A percentile compares a stretch with the other conserved stretches of the same genome.
Evolutionary conservation across 768 basidiomycete species (phyloP).

Genomic region (Gelatoporia subvermispora): DNA sequence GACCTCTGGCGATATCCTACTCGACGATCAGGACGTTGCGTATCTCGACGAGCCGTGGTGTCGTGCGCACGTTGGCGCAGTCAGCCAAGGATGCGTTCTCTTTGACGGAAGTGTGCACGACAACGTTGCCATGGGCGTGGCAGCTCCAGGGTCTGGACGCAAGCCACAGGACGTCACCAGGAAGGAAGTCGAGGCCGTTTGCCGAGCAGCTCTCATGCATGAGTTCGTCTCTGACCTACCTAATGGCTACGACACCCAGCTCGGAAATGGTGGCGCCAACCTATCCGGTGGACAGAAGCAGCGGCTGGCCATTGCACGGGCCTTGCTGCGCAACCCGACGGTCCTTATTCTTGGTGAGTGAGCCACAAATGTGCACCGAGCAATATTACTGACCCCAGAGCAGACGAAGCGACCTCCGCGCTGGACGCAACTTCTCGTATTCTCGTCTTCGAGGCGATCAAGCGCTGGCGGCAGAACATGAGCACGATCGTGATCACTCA

Average conservation of each 20-base stretch:
- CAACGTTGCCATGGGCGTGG: slow-evolving; percentile 78
- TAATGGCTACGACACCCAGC: slow-evolving; percentile 78
- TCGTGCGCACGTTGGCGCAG: slow-evolving; percentile 64
- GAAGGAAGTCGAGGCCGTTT: slow-evolving; percentile 75
- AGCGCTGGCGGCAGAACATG: slow-evolving; percentile 65
- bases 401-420: slow-evolving; percentile 79
- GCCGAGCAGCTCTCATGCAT: slow-evolving; percentile 79
- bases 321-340: slow-evolving; percentile 77
- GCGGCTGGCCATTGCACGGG: slow-evolving; percentile 84
- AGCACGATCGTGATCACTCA: slow-evolving; percentile 96
- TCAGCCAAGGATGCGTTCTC: slow-evolving; percentile 76
- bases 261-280: slow-evolving; percentile 71
- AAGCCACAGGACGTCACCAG: slow-evolving; percentile 48
- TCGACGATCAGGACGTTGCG: slow-evolving; percentile 79
- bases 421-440: slow-evolving; percentile 85
- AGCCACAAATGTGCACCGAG: not conserved
- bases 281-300: slow-evolving; percentile 93
- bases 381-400: not conserved
- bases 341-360: slow-evolving; percentile 85
- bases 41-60: slow-evolving; percentile 72
- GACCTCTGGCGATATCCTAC: slow-evolving; percentile 55
- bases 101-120: slow-evolving; percentile 80
- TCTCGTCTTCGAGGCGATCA: slow-evolving; percentile 73
- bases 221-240: slow-evolving; percentile 85
- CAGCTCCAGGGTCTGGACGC: slow-evolving; percentile 37